These are phyloP conservation scores for Astrocystis sublimbata DNA, from an alignment of 495 filamentous ascomycete species.

Conservation along the genomic window DNA sequence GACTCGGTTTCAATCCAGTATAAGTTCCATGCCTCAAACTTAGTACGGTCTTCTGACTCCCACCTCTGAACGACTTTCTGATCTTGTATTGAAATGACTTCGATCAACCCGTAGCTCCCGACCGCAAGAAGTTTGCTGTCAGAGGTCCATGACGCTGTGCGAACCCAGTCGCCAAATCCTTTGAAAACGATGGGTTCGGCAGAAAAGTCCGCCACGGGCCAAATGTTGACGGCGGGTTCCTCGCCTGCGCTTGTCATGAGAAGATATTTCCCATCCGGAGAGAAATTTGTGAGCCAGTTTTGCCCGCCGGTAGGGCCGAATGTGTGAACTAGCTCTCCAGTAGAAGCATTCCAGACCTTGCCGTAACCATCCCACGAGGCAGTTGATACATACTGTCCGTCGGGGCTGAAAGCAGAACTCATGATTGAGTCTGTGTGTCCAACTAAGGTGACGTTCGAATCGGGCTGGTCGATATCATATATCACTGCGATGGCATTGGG, in stretches of 20 bases:
- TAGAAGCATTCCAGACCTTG: not conserved
- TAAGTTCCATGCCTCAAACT: not conserved
- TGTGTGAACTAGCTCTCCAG: not conserved
- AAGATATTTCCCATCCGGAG: not conserved
- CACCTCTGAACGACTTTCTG: constrained; percentile 1
- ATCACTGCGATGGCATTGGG: not conserved
- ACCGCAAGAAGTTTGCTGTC: not conserved
- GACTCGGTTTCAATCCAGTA: not conserved
- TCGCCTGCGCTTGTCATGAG: not conserved
- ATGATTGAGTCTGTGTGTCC: not conserved
- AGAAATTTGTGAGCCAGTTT: not conserved
- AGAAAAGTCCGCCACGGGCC: not conserved
- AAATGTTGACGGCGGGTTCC: not conserved
- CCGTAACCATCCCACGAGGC: not conserved
- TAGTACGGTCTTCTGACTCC: not conserved
- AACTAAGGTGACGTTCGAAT: not conserved
- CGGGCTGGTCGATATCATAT: not conserved
- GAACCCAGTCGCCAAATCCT: not conserved
- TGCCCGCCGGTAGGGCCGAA: not conserved
- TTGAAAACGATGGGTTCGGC: not conserved
- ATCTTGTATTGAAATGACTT: not conserved
- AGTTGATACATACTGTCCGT: not conserved
- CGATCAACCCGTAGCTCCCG: not conserved
- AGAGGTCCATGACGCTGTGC: not conserved
- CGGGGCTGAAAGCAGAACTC: not conserved